phyloP scores from a whole-genome alignment of 371 early-diverging fungal genomes.

The Mortierella sp. region DNA sequence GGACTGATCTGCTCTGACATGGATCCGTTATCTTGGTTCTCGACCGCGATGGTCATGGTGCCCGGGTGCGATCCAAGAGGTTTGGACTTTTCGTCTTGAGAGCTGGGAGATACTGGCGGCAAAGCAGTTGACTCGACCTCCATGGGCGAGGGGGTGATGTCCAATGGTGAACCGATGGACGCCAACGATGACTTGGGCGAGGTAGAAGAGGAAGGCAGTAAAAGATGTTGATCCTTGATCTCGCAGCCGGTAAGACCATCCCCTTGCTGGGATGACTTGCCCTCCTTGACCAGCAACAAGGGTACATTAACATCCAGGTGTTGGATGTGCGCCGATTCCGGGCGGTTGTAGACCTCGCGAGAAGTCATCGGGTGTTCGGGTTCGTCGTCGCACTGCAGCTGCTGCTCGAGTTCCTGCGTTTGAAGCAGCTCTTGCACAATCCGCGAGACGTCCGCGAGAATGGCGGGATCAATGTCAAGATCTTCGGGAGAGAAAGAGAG shows the following conservation, averaged over 20 bases:
- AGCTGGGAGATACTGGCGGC: too few relatives aligned
- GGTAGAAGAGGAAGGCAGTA: slow-evolving; percentile 19
- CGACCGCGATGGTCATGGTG: not conserved
- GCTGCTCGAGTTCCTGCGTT: slow-evolving; percentile 26
- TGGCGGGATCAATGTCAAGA: slow-evolving; percentile 45
- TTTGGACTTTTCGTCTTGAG: not conserved
- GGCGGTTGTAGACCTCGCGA: slow-evolving; percentile 2
- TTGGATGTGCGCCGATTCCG: slow-evolving; percentile 3
- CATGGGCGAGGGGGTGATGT: not conserved
- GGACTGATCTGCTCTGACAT: slow-evolving; percentile 13
- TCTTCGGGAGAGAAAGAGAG: slow-evolving; percentile 8
- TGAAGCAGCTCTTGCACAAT: slow-evolving; percentile 43
- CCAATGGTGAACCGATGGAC: not conserved
- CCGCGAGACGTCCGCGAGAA: slow-evolving; percentile 44
- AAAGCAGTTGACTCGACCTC: not conserved
- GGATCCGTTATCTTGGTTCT: not conserved
- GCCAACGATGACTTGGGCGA: slow-evolving; percentile 6
- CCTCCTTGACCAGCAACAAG: slow-evolving; percentile 14
- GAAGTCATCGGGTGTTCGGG: not conserved
- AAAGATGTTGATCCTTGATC: slow-evolving; percentile 2
- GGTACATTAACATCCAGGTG: too few relatives aligned
- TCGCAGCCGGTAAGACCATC: not conserved
- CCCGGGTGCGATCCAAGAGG: not conserved
- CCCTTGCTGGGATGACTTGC: slow-evolving; percentile 3
- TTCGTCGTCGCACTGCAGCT: not conserved